Conservation (phyloP, 192 early-diverging fungal genomes). For the Funneliformis mosseae region DNA sequence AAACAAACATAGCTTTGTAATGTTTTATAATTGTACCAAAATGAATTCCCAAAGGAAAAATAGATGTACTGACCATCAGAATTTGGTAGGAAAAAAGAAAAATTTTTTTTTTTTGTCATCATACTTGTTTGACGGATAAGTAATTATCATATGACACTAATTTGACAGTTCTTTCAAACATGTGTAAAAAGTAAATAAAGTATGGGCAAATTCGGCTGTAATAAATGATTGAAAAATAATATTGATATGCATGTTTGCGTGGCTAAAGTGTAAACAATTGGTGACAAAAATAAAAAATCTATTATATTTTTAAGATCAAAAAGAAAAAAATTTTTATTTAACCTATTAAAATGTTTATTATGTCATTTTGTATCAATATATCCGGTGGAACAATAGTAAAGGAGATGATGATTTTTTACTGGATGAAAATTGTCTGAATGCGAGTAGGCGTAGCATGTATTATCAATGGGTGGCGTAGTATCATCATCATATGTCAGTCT, state of each 20-base stretch:
- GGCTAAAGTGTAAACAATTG: neutral
- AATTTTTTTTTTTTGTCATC: no score
- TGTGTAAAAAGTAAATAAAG: neutral
- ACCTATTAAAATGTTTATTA: neutral
- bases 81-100: no score
- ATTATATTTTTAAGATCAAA: no score
- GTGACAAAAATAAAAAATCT: no score
- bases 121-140: no score
- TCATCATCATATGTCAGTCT: neutral
- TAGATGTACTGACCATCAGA: no score
- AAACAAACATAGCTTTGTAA: no score
- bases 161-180: no score
- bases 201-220: neutral
- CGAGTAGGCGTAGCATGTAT: neutral
- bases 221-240: neutral
- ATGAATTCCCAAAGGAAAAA: no score
- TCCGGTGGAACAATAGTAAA: neutral
- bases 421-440: neutral
- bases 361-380: neutral
- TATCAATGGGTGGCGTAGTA: neutral
- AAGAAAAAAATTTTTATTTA: neutral
- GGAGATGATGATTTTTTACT: neutral
- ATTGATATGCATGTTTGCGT: neutral
- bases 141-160: no score
- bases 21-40: no score